These are phyloP conservation scores for Coniosporium apollinis DNA, from an alignment of 495 filamentous ascomycete genomes.

Conservation along the genomic window DNA sequence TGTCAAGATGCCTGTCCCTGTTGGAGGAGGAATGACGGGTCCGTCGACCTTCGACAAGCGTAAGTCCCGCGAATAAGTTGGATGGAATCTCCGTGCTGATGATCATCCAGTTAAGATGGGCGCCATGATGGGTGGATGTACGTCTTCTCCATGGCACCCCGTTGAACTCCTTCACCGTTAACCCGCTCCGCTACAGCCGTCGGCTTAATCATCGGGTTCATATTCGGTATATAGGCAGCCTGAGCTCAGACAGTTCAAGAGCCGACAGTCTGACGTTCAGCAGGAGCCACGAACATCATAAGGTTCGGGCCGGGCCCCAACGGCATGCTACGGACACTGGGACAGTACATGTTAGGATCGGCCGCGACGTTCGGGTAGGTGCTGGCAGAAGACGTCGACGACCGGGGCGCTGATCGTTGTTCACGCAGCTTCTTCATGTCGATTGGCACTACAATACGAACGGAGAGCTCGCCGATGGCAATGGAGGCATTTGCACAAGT, in stretches of 20 bases:
- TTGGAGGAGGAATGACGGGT: conserved; percentile 31
- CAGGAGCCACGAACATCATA: conserved; percentile 85
- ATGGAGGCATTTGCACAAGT: conserved; percentile 45
- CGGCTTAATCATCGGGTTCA: conserved; percentile 90
- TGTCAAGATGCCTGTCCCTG: conserved; percentile 50
- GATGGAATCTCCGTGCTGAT: conserved; percentile 14
- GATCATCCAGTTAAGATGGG: conserved; percentile 83
- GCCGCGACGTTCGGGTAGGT: conserved; percentile 88
- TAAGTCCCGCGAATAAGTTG: conserved; percentile 31
- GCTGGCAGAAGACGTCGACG: background rate
- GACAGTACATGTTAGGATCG: conserved; percentile 96
- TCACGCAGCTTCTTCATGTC: conserved; percentile 89
- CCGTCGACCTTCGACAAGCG: conserved; percentile 86
- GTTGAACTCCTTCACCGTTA: background rate
- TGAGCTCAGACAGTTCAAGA: background rate
- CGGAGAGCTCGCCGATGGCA: conserved; percentile 51
- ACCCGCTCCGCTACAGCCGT: conserved; percentile 43
- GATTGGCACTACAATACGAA: conserved; percentile 88
- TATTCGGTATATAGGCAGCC: conserved; percentile 51
- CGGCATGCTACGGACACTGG: conserved; percentile 79
- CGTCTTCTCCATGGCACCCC: conserved; percentile 18
- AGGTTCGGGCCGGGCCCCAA: conserved; percentile 86
- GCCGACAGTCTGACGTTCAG: conserved; percentile 3
- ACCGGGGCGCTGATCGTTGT: conserved; percentile 5
- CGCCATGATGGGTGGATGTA: conserved; percentile 94